Evolutionary conservation across 2,329 filamentous ascomycete genomes (phyloP).

Genomic region (Xylaria sp.): DNA sequence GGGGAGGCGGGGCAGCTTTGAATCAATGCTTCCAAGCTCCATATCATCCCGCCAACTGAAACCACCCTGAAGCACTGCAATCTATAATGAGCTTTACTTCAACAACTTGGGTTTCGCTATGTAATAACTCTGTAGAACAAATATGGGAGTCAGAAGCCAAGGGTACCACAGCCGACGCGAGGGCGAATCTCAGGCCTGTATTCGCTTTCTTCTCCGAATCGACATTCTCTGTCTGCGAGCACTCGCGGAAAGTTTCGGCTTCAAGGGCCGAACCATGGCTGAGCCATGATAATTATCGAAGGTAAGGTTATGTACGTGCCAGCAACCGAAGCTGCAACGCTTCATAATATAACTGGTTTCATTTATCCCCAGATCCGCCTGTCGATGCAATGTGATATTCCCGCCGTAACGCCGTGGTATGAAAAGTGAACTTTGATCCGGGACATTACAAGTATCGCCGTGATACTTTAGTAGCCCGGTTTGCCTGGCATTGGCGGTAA

Average conservation of each 20-base stretch:
- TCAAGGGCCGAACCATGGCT: not conserved
- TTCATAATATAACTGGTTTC: constrained; percentile 23
- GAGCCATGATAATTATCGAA: constrained; percentile 8
- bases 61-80: constrained; percentile 19
- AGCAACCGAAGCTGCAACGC: constrained; percentile 19
- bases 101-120: constrained; percentile 2
- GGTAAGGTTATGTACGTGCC: constrained; percentile 32
- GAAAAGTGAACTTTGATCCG: constrained; percentile 22
- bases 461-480: constrained; percentile 57
- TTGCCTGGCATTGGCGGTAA: constrained; percentile 67
- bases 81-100: constrained; percentile 19
- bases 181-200: not conserved
- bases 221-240: constrained; percentile 9
- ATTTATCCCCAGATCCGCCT: constrained; percentile 24
- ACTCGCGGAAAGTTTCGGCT: not conserved
- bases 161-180: constrained; percentile 2
- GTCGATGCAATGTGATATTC: constrained; percentile 32
- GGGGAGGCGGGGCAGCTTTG: not conserved
- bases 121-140: constrained; percentile 20
- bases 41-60: constrained; percentile 1
- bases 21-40: constrained; percentile 6
- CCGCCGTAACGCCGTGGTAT: constrained; percentile 36
- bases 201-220: constrained; percentile 2
- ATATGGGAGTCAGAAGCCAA: not conserved
- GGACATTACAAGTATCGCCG: not conserved